These are phyloP conservation scores for Astrothelium macrocarpum DNA, from an alignment of 495 filamentous ascomycete genomes.

Conservation along the genomic window DNA sequence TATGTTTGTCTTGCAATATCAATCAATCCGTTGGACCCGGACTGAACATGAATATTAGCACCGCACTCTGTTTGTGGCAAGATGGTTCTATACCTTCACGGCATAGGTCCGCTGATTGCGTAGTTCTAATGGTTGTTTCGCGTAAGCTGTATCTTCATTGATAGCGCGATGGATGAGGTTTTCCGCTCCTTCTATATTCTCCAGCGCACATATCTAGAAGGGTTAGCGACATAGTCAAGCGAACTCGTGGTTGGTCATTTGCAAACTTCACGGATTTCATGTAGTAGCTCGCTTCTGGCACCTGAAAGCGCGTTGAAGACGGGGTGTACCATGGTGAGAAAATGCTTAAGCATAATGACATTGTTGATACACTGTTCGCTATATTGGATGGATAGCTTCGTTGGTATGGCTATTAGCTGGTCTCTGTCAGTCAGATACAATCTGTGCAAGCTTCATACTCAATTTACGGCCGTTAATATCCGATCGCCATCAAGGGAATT, in stretches of 20 bases:
- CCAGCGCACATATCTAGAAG: conserved; percentile 51
- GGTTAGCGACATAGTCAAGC: neutral
- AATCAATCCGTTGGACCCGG: conserved; percentile 74
- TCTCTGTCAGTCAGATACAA: conserved; percentile 14
- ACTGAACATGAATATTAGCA: conserved; percentile 36
- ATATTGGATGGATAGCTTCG: conserved; percentile 53
- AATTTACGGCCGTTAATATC: conserved; percentile 45
- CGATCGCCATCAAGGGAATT: conserved; percentile 63
- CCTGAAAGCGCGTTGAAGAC: conserved; percentile 59
- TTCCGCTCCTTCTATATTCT: conserved; percentile 49
- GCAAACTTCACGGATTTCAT: conserved; percentile 51
- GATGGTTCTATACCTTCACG: conserved; percentile 59
- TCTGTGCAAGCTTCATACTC: neutral
- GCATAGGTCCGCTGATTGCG: conserved; percentile 91
- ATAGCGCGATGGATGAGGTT: conserved; percentile 59
- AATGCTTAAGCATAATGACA: conserved; percentile 78
- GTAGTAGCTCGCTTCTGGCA: conserved; percentile 55
- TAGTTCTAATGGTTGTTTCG: conserved; percentile 71
- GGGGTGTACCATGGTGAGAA: conserved; percentile 54
- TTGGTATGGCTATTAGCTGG: conserved; percentile 59
- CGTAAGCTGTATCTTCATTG: conserved; percentile 71
- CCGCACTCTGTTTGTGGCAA: too few relatives aligned
- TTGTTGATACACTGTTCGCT: conserved; percentile 76
- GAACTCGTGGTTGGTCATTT: neutral
- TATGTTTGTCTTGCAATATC: conserved; percentile 81